phyloP scores from a whole-genome alignment of 306 rosid genomes.

The Fragaria iinumae region DNA sequence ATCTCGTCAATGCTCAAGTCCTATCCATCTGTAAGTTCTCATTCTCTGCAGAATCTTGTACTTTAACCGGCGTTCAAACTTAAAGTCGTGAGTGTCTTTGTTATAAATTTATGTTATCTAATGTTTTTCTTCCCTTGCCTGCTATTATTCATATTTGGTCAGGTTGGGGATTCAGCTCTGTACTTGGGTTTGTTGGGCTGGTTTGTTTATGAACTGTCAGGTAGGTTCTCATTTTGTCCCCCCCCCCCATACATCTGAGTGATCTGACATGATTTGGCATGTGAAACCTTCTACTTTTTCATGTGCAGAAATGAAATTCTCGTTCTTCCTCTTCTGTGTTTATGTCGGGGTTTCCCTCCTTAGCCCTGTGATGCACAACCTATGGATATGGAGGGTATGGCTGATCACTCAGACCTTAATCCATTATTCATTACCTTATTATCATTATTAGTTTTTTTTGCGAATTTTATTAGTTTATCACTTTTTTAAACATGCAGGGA shows the following conservation, averaged over 20 bases:
- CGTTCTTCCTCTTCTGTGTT: conserved; percentile 85
- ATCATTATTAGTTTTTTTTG: not conserved
- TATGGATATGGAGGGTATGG: conserved; percentile 98
- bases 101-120: not conserved
- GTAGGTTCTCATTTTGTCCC: conserved; percentile 24
- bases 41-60: not conserved
- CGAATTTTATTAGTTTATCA: conserved; percentile 1
- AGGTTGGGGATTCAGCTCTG: conserved; percentile 93
- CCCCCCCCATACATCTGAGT: not conserved
- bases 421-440: not conserved
- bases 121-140: conserved; percentile 12
- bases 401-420: not conserved
- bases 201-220: conserved; percentile 80
- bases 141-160: conserved; percentile 21
- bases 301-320: conserved; percentile 78
- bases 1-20: conserved; percentile 82
- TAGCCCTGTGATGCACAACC: conserved; percentile 98
- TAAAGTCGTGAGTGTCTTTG: not conserved
- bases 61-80: not conserved
- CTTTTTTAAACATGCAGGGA: conserved; percentile 59
- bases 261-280: conserved; percentile 10
- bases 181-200: conserved; percentile 80
- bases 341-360: conserved; percentile 86
- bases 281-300: conserved; percentile 34
- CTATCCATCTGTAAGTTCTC: conserved; percentile 71